These are phyloP conservation scores for Glonium stellatum DNA, from an alignment of 495 filamentous ascomycete species.

Conservation along the genomic window DNA sequence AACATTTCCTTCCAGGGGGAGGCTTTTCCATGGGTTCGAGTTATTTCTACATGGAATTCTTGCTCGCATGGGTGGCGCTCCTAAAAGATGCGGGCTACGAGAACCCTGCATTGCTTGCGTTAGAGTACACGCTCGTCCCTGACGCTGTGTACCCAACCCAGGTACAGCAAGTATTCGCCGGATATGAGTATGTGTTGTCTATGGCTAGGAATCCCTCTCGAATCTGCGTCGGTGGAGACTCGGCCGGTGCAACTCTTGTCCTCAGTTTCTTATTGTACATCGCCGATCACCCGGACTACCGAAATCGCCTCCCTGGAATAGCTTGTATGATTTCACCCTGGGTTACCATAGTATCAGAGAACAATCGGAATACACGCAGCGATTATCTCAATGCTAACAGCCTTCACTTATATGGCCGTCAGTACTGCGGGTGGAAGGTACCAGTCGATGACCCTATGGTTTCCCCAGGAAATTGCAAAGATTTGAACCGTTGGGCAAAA, in stretches of 20 bases:
- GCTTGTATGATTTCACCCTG: slow-evolving; percentile 49
- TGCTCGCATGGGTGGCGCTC: slow-evolving; percentile 56
- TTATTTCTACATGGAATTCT: slow-evolving; percentile 77
- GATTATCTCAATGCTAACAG: slow-evolving; percentile 53
- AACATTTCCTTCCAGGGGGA: slow-evolving; percentile 44
- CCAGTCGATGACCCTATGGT: slow-evolving; percentile 48
- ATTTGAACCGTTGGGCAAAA: slow-evolving; percentile 54
- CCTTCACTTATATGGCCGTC: slow-evolving; percentile 55
- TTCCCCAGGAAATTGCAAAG: slow-evolving; percentile 61
- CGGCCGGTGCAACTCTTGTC: slow-evolving; percentile 63
- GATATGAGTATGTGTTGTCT: slow-evolving; percentile 59
- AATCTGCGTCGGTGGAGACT: slow-evolving; percentile 64
- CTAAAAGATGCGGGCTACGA: slow-evolving; percentile 52
- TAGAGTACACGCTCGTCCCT: slow-evolving; percentile 76
- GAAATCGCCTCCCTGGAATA: slow-evolving; percentile 51
- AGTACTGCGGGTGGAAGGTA: slow-evolving; percentile 51
- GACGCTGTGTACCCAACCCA: slow-evolving; percentile 63
- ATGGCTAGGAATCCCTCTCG: slow-evolving; percentile 45
- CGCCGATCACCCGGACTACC: slow-evolving; percentile 32
- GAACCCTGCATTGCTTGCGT: slow-evolving; percentile 69
- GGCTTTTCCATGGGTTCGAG: slow-evolving; percentile 71
- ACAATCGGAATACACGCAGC: slow-evolving; percentile 50
- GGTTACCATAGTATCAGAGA: slow-evolving; percentile 51
- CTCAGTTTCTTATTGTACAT: slow-evolving; percentile 60
- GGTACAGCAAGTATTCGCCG: slow-evolving; percentile 55